Percentiles rank a stretch among this genome's conserved stretches.
Conservation (phyloP, 768 basidiomycete genomes). For the Trametes villosa region DNA sequence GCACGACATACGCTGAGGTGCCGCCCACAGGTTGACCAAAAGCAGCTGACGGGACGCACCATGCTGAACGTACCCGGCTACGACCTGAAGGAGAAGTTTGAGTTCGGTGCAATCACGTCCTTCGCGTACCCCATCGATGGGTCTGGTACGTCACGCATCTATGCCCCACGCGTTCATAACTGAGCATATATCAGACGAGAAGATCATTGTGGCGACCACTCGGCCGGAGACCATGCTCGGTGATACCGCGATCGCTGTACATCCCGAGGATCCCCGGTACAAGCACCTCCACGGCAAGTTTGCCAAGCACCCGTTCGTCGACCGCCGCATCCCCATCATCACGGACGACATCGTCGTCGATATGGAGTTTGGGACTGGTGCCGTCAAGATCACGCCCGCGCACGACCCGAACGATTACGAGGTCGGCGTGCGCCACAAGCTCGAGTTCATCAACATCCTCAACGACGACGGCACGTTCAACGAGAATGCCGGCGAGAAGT, state of each 20-base stretch:
- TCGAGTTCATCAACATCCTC: conserved; percentile 92
- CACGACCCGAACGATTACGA: conserved; percentile 98
- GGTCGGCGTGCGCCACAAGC: conserved; percentile 83
- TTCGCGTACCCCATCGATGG: conserved; percentile 92
- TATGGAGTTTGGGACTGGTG: conserved; percentile 96
- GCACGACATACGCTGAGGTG: not conserved
- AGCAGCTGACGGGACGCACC: conserved; percentile 83
- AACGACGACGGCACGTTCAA: conserved; percentile 98
- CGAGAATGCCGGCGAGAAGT: conserved; percentile 79
- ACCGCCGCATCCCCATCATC: conserved; percentile 86
- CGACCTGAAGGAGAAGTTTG: conserved; percentile 92
- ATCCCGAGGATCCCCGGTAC: conserved; percentile 91
- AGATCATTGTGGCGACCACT: conserved; percentile 92
- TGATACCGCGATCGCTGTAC: conserved; percentile 95
- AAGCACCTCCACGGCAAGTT: conserved; percentile 96
- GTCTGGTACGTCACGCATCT: conserved; percentile 56
- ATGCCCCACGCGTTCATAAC: not conserved
- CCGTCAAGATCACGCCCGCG: conserved; percentile 98
- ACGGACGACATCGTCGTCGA: conserved; percentile 84
- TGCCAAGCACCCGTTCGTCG: conserved; percentile 85
- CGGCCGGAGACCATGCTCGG: conserved; percentile 99
- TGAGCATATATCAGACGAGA: conserved; percentile 62
- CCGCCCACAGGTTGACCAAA: conserved; percentile 80
- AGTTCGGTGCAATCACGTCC: conserved; percentile 96
- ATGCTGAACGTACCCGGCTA: conserved; percentile 92